Base-by-base conservation (phyloP, 23 red algal species). In the Chondrus crispus region DNA sequence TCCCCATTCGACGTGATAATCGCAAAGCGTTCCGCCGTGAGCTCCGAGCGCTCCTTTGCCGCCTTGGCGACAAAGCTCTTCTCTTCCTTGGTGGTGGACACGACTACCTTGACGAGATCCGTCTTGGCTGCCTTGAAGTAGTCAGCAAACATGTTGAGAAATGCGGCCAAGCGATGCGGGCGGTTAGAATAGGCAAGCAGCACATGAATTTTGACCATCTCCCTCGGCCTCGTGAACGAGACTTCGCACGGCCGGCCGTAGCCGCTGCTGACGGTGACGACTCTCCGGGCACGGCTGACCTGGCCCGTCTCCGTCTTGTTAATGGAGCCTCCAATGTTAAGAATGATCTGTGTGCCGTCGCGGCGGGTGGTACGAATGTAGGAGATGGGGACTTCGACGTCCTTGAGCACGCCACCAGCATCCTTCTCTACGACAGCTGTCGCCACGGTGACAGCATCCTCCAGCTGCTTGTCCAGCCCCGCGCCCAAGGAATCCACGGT, bases 401-500 rank as follows among this genome's bases (percentile, higher is more conserved):
- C 45, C 33, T 68, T 57, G 9, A 90, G 7, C n/a, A 46, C 35
- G 19, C 72, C 72, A 22, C 44, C 69, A 35, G 52, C 70, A 63
- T 90, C 87, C 45, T 81, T 64, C 73, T 90, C 68, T 2, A 54
- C 72, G 28, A 90, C 68, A 41, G 87, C 70, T 11, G 60, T 79
- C 20, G 87, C 87, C 47, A 90, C 87, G 12, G 70, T 68, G 52
- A 69, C 47, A 37, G 72, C 73, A 68, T 90, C 72, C 5, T 90
- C 87, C 13, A 75, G 54, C 7, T 90, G 62, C 0, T 53, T 63
- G 52, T 81, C 87, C 50, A 90, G 53, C 24, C 72, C 87, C 11
- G 87, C 87, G 45, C 69, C 87, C 32, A 90, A 53, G 45, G 62
- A 53, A 49, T 90, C 87, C 16, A 90, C 87, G 42, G 87, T 90